These are phyloP conservation scores for Oryza australiensis DNA, from an alignment of 176 grass and related monocot species.

Conservation along the genomic window DNA sequence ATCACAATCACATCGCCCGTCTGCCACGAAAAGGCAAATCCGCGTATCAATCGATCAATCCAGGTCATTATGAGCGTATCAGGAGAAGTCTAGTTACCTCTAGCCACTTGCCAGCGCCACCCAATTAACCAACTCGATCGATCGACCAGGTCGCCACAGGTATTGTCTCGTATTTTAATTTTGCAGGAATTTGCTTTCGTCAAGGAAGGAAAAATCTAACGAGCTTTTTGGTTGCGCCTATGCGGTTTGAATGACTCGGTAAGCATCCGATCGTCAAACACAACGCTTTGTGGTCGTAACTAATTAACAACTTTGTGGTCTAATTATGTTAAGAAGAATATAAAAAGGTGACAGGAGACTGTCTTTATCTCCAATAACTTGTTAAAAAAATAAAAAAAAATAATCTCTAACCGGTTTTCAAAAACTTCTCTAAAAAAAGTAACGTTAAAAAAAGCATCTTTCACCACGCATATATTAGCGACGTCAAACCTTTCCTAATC, in stretches of 20 bases:
- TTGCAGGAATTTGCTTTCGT: background rate
- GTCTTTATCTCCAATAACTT: no score
- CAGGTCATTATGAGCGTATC: background rate
- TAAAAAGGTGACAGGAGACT: no score
- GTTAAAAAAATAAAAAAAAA: no score
- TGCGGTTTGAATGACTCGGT: background rate
- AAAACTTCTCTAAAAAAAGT: no score
- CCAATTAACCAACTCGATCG: background rate
- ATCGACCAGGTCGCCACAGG: background rate
- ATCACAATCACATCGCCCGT: background rate
- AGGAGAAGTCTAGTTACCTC: background rate
- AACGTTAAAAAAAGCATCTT: no score
- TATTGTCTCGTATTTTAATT: background rate
- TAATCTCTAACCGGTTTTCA: no score
- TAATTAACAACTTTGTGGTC: background rate
- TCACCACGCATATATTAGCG: no score
- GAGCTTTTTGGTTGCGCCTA: background rate
- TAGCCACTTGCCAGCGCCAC: background rate
- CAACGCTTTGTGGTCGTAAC: background rate
- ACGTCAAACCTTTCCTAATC: no score
- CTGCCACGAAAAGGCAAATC: background rate
- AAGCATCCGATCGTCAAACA: background rate
- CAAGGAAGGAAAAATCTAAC: background rate
- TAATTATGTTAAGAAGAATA: background rate
- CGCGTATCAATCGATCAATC: background rate